Base-by-base conservation (phyloP, 2,329 filamentous ascomycete genomes). In the Fusarium napiforme region DNA sequence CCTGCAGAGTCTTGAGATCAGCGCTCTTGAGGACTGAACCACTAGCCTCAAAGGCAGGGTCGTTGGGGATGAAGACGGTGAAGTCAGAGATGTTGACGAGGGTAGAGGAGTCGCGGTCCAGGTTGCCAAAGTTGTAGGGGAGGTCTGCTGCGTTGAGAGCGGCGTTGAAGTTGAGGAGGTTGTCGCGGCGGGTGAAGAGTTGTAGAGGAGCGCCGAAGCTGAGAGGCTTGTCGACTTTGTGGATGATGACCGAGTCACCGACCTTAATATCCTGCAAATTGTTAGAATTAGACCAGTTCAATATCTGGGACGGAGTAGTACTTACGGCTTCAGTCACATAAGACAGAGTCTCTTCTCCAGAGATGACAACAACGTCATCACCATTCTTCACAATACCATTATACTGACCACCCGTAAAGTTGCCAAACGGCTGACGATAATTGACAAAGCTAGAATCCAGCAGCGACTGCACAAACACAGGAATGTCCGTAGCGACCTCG, bases 321-420 rank as follows among this genome's bases (percentile, higher is more conserved):
- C 71, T 59, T 39, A 80, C 79, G 14, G 80, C 80, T 68, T 81
- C 63, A 32, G 78, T 82, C 9, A 83, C 81, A 8, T 77, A 78
- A 9, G 79, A 80, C 4, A 81, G 36, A 7, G 74, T 78, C 40
- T 78, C 74, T 46, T 81, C 79, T 3, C 81, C 81, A 43, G 79
- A 82, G 34, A 82, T 64, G 26, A 83, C 67, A 63, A 76, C 78
- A 7, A 82, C 80, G 36, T 81, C 69, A 7, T 77, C 66, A 1
- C 78, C 78, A 34, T 82, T 76, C 55, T 73, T 78, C 21, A 82
- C 78, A 36, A 82, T 74, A 8, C 77, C 81, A n/a, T 82, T 80
- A 63, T 82, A 81, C 46, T 80, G 79, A 7, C 81, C 81, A 19
- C 80, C 80, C 8, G 81, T 82, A 57, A 82, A 80, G 72, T 83